These are phyloP conservation scores for Rhynchosporium agropyri DNA, from an alignment of 2,329 filamentous ascomycete species.

Conservation along the genomic window DNA sequence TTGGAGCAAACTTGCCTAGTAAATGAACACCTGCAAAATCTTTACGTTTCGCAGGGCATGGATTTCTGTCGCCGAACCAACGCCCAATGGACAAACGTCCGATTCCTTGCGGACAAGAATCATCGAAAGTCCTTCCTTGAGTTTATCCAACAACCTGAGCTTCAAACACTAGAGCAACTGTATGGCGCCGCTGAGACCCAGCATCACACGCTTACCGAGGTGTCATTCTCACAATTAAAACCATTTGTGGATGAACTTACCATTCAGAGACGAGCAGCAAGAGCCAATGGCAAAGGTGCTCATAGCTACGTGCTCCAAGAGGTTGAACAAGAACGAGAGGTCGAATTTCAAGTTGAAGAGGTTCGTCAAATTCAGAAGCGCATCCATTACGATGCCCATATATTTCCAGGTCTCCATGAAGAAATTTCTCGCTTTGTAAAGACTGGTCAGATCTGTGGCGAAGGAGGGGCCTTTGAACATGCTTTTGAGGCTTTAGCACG, in stretches of 20 bases:
- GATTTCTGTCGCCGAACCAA: constrained; percentile 62
- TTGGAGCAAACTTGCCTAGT: constrained; percentile 63
- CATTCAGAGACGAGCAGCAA: constrained; percentile 42
- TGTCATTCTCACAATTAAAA: constrained; percentile 30
- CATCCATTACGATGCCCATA: constrained; percentile 43
- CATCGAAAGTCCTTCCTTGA: constrained; percentile 48
- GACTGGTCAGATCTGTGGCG: constrained; percentile 47
- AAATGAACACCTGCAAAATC: constrained; percentile 59
- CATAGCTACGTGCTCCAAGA: constrained; percentile 59
- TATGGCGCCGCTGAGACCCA: constrained; percentile 49
- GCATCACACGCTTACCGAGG: not conserved
- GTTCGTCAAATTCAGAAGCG: constrained; percentile 51
- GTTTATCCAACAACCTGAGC: constrained; percentile 54
- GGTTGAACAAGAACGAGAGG: constrained; percentile 51
- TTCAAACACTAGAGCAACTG: constrained; percentile 58
- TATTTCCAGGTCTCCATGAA: constrained; percentile 51
- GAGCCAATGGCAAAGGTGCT: constrained; percentile 48
- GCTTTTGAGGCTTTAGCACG: constrained; percentile 48
- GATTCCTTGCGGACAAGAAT: constrained; percentile 45
- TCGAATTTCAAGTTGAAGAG: constrained; percentile 49
- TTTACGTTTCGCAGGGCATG: constrained; percentile 61
- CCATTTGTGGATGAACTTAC: constrained; percentile 45
- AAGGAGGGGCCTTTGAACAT: constrained; percentile 46
- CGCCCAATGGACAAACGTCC: constrained; percentile 47
- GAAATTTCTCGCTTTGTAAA: constrained; percentile 50